Evolutionary conservation across 805 yeast species (phyloP), one percentile per base, ranked within the genome.

Genomic region (Candida ponderosae): DNA sequence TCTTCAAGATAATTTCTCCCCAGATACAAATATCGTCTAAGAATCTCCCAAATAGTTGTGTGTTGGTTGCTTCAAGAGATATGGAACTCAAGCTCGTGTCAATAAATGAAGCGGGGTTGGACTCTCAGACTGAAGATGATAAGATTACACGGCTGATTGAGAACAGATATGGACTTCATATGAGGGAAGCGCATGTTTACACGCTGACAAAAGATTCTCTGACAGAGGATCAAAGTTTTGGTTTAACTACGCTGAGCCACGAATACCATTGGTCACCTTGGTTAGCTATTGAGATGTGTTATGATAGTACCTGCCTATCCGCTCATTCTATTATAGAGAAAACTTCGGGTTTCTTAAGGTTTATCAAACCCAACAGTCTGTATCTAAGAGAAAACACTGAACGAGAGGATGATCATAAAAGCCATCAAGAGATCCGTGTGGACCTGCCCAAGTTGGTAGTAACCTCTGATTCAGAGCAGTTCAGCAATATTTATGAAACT

Each of bases 221-320:
- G 31, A 23, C 48, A 36, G 34, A 53, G 2, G 56, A 55, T 7
- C 61, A 59, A 15, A 54, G 56, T 18, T 60, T 59, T 38, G 57
- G 57, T 13, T 51, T 63, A 20, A 42, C 51, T 2, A 42, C 37
- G 23, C 13, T 24, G 6, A 24, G 28, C 13, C 28, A 24, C 6
- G 17, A 17, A 7, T 2, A 4, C 5, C 47, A 56, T 51, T 80
- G 86, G 86, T 84, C 86, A 0, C 86, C 86, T 0, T 71, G 74
- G 70, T 47, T 80, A 17, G 83, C 84, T 1, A 46, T 76, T 37
- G 88, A 80, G 51, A 66, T 75, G 47, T 75, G 81, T 50, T 74
- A 72, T 45, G 70, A 71, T 33, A 64, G 70, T 10, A 62, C 63
- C 0, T 34, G 60, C 6, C 51, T 78, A 36, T 58, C 57, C 5